phyloP scores from a whole-genome alignment of 352 stramenopile species.

The Thalassiosira mediterranea region DNA sequence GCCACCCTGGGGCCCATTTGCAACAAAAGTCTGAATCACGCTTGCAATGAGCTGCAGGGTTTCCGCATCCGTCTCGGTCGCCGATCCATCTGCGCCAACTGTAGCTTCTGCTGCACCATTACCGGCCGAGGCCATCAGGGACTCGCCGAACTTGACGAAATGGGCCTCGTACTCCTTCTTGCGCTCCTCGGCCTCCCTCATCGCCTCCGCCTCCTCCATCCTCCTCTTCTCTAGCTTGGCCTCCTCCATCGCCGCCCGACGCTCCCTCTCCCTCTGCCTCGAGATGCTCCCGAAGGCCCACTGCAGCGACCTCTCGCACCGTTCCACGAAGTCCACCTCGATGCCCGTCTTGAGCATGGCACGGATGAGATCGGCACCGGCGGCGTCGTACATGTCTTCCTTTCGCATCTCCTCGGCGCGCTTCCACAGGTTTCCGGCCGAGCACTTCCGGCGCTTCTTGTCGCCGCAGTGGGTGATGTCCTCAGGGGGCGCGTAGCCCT shows the following conservation, averaged over 20 bases:
- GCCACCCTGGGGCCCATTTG: conserved; percentile 33
- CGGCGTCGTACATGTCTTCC: conserved; percentile 54
- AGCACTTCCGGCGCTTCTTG: conserved; percentile 41
- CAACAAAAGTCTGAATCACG: conserved; percentile 49
- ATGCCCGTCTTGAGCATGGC: conserved; percentile 60
- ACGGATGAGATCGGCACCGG: conserved; percentile 57
- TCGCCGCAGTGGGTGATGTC: conserved; percentile 54
- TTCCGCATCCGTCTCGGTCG: not conserved
- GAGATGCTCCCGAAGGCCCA: conserved; percentile 57
- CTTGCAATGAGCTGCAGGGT: conserved; percentile 36
- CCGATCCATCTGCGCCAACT: conserved; percentile 37
- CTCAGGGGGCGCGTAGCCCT: conserved; percentile 33
- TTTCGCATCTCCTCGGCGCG: conserved; percentile 57
- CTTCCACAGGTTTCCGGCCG: conserved; percentile 66
- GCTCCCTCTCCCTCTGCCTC: conserved; percentile 54
- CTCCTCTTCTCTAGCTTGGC: conserved; percentile 57
- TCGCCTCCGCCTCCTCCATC: conserved; percentile 49
- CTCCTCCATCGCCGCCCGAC: conserved; percentile 52
- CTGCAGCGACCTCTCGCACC: conserved; percentile 45
- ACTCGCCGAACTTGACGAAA: conserved; percentile 57
- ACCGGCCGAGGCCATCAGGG: not conserved
- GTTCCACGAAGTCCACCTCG: conserved; percentile 59
- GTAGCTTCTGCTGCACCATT: conserved; percentile 7
- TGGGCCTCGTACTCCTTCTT: conserved; percentile 62
- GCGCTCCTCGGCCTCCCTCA: conserved; percentile 48